phyloP scores from a whole-genome alignment of 805 yeast species.

The Lipomyces oligophaga region DNA sequence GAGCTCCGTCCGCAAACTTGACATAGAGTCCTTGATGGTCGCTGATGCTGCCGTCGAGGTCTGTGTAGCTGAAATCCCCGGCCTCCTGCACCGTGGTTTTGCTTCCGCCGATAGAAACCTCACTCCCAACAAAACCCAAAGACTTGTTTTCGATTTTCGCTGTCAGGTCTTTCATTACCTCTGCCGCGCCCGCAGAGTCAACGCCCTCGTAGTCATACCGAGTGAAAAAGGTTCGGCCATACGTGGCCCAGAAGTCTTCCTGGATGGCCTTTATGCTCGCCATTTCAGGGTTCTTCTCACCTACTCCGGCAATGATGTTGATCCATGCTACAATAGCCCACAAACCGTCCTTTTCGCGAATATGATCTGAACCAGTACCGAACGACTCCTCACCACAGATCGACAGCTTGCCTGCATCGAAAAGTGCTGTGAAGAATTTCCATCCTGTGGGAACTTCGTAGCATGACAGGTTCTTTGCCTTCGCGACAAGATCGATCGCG shows the following conservation, averaged over 20 bases:
- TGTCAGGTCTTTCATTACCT: conserved; percentile 56
- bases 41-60: conserved; percentile 88
- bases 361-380: conserved; percentile 97
- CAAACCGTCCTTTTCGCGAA: conserved; percentile 94
- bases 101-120: conserved; percentile 50
- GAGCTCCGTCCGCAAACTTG: conserved; percentile 73
- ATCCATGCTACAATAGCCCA: conserved; percentile 99
- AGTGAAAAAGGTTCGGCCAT: conserved; percentile 96
- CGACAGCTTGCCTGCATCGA: conserved; percentile 87
- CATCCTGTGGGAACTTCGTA: conserved; percentile 97
- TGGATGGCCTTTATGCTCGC: conserved; percentile 79
- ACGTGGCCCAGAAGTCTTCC: conserved; percentile 78
- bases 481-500: conserved; percentile 89
- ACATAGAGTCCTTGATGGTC: conserved; percentile 82
- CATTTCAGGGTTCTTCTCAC: conserved; percentile 52
- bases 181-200: conserved; percentile 65
- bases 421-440: conserved; percentile 95
- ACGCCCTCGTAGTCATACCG: conserved; percentile 92
- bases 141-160: conserved; percentile 40
- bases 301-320: conserved; percentile 84
- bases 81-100: conserved; percentile 65
- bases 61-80: conserved; percentile 88
- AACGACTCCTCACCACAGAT: conserved; percentile 98
- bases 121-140: conserved; percentile 50
- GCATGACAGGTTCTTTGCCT: conserved; percentile 62